Conservation (phyloP, 345 rosid species). For the Lumnitzera racemosa region DNA sequence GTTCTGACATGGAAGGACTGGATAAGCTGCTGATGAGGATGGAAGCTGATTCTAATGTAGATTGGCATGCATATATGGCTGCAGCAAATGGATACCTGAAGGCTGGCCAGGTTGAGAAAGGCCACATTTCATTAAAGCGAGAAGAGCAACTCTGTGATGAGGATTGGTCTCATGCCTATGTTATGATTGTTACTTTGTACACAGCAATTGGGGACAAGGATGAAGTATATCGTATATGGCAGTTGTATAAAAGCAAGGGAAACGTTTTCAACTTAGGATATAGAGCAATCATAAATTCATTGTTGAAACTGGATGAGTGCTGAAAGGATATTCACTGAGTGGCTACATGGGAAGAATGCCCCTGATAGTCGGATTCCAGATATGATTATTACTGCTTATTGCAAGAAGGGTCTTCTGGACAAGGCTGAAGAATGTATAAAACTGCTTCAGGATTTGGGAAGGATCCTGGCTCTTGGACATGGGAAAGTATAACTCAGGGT, state of each 20-base stretch:
- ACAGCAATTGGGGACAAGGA: constrained; percentile 35
- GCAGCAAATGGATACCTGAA: constrained; percentile 44
- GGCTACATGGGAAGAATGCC: constrained; percentile 27
- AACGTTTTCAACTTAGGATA: constrained; percentile 35
- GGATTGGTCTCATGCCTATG: constrained; percentile 22
- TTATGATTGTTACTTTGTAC: constrained; percentile 36
- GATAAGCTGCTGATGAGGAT: constrained; percentile 37
- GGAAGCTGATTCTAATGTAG: constrained; percentile 34
- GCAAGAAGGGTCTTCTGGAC: constrained; percentile 35
- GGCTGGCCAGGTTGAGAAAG: constrained; percentile 34
- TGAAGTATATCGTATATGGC: constrained; percentile 53
- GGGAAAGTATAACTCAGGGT: constrained; percentile 6
- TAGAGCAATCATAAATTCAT: constrained; percentile 38
- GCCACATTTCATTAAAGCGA: constrained; percentile 34
- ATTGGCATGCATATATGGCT: constrained; percentile 38
- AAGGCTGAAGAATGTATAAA: constrained; percentile 47
- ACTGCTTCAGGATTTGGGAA: constrained; percentile 7
- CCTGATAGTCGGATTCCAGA: constrained; percentile 44
- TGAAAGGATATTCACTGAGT: constrained; percentile 47
- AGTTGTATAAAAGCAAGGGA: constrained; percentile 28
- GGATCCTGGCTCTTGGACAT: not conserved
- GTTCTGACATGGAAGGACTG: constrained; percentile 41
- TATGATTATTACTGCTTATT: constrained; percentile 35
- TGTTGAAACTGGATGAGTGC: constrained; percentile 52
- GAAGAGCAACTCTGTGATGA: constrained; percentile 21